Conservation (phyloP, 2,329 filamentous ascomycete species). For the Aschersonia sp. region DNA sequence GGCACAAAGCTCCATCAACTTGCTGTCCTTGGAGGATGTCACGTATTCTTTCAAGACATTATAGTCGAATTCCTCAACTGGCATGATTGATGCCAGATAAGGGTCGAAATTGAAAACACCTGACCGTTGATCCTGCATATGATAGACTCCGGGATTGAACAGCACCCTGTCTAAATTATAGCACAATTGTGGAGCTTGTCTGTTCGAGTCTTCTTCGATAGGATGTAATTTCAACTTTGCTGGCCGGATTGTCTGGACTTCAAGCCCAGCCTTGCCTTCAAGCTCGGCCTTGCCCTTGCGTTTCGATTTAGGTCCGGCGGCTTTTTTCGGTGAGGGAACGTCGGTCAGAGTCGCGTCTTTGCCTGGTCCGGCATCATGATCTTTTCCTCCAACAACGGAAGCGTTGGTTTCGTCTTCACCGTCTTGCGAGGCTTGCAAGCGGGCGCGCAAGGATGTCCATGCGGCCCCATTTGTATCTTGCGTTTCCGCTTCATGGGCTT, state of each 20-base stretch:
- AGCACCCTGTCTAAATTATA: slow-evolving; percentile 79
- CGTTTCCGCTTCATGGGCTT: background rate
- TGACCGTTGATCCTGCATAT: slow-evolving; percentile 76
- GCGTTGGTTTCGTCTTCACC: background rate
- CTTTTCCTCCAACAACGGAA: background rate
- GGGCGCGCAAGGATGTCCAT: slow-evolving; percentile 16
- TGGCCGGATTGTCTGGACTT: slow-evolving; percentile 16
- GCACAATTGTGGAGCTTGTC: slow-evolving; percentile 34
- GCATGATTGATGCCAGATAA: slow-evolving; percentile 86
- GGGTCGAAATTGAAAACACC: slow-evolving; percentile 95
- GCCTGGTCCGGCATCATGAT: slow-evolving; percentile 1
- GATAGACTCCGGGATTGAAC: slow-evolving; percentile 89
- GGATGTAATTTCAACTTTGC: slow-evolving; percentile 12
- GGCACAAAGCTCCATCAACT: slow-evolving; percentile 53
- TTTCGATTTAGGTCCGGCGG: slow-evolving; percentile 2
- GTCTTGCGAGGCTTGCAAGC: slow-evolving; percentile 7
- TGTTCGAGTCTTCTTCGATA: slow-evolving; percentile 15
- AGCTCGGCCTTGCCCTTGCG: slow-evolving; percentile 4
- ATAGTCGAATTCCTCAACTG: slow-evolving; percentile 84
- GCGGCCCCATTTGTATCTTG: slow-evolving; percentile 4
- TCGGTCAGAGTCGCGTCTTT: background rate
- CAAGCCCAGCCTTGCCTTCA: slow-evolving; percentile 3
- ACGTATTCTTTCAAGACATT: slow-evolving; percentile 73
- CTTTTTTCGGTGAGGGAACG: background rate
- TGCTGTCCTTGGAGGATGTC: slow-evolving; percentile 74